Percentiles rank a stretch among this genome's conserved stretches.
These are phyloP conservation scores for Nicotiana otophora DNA, from an alignment of 257 asterid genomes.

Conservation along the genomic window DNA sequence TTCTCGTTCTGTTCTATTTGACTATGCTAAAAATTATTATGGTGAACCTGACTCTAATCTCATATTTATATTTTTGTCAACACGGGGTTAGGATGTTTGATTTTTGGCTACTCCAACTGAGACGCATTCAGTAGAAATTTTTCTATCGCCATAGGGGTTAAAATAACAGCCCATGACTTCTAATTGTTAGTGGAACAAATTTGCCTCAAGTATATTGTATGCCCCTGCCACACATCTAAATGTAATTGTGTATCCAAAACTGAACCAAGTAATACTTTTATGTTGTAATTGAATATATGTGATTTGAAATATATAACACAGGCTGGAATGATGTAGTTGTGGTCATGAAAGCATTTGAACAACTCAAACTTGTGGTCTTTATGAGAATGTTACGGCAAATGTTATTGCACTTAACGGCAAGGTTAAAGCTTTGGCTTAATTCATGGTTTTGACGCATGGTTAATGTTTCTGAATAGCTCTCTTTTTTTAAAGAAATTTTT, in stretches of 20 bases:
- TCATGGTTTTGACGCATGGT: background rate
- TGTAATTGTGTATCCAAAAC: too few species aligned
- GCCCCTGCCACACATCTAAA: too few species aligned
- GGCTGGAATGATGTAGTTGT: too few species aligned
- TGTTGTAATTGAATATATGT: too few species aligned
- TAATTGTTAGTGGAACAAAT: background rate
- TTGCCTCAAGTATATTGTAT: too few species aligned
- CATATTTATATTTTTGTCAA: background rate
- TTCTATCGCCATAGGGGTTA: background rate
- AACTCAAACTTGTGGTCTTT: too few species aligned
- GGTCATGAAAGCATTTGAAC: too few species aligned
- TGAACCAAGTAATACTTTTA: too few species aligned
- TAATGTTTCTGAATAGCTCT: background rate
- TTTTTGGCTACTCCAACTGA: background rate
- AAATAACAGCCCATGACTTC: background rate
- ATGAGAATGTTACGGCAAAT: too few species aligned
- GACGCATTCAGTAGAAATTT: background rate
- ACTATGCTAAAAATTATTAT: background rate
- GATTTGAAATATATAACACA: too few species aligned
- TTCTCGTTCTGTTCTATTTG: background rate
- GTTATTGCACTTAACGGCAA: too few species aligned
- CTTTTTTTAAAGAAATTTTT: background rate
- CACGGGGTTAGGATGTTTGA: background rate
- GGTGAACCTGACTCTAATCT: background rate
- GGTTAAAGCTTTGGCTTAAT: background rate